These are phyloP conservation scores for Solanum raphanifolium DNA, from an alignment of 257 asterid species.

Conservation along the genomic window DNA sequence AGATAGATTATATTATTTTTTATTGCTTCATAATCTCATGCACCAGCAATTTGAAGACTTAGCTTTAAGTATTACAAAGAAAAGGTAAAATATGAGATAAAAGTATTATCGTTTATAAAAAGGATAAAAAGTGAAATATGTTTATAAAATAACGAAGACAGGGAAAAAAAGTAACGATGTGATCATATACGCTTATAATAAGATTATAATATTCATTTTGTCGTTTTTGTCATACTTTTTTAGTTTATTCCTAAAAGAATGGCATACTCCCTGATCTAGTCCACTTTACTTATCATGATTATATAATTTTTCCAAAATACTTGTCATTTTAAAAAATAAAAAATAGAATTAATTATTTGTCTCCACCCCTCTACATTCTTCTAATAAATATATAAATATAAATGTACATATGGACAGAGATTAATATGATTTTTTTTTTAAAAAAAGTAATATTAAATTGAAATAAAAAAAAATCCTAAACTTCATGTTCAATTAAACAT, in stretches of 20 bases:
- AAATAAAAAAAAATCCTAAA: not conserved
- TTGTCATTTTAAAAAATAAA: not conserved
- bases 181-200: not conserved
- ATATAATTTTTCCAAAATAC: not conserved
- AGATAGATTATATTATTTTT: fast-evolving
- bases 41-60: not conserved
- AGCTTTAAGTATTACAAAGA: too few relatives aligned
- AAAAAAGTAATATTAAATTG: not conserved
- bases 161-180: fast-evolving
- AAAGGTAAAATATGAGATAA: not conserved
- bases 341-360: not conserved
- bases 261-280: fast-evolving
- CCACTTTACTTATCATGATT: not conserved
- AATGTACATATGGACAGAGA: not conserved
- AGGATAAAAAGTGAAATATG: not conserved
- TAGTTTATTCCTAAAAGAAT: fast-evolving
- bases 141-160: not conserved
- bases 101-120: not conserved
- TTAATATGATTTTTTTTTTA: too few relatives aligned
- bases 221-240: not conserved
- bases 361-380: not conserved
- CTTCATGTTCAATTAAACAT: fast-evolving
- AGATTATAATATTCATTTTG: too few relatives aligned
- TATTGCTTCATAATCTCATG: not conserved
- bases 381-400: not conserved